These are phyloP conservation scores for Exophiala phaeomuriformis DNA, from an alignment of 2,329 filamentous ascomycete genomes.

Conservation along the genomic window DNA sequence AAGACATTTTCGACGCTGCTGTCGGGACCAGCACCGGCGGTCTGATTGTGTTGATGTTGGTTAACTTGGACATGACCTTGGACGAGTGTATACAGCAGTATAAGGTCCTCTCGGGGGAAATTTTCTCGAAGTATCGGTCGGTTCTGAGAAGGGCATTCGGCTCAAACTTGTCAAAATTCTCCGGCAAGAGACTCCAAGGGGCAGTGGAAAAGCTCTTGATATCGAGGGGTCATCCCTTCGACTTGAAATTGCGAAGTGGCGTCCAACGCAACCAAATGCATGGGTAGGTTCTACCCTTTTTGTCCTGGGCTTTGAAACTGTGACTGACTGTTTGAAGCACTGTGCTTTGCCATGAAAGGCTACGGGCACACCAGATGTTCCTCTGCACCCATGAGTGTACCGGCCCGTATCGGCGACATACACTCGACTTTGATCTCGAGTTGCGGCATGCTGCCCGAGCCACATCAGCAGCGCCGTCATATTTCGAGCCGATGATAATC, in stretches of 20 bases:
- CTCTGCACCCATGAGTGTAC: slow-evolving; percentile 23
- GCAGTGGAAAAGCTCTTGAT: slow-evolving; percentile 15
- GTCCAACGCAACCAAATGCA: slow-evolving; percentile 12
- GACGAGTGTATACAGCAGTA: slow-evolving; percentile 40
- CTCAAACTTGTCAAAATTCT: slow-evolving; percentile 19
- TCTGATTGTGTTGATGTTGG: slow-evolving; percentile 44
- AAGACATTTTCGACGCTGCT: slow-evolving; percentile 39
- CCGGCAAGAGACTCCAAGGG: slow-evolving; percentile 11
- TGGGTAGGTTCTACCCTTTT: background rate
- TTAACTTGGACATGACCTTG: slow-evolving; percentile 41
- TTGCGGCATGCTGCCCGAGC: slow-evolving; percentile 22
- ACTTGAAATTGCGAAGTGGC: slow-evolving; percentile 12
- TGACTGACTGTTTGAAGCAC: slow-evolving; percentile 1
- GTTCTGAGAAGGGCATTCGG: slow-evolving; percentile 14
- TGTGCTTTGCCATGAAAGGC: slow-evolving; percentile 19
- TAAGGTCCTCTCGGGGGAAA: slow-evolving; percentile 30
- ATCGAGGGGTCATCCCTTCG: slow-evolving; percentile 7
- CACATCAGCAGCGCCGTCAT: slow-evolving; percentile 24
- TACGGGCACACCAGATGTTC: slow-evolving; percentile 15
- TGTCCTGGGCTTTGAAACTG: background rate
- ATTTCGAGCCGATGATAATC: slow-evolving; percentile 21
- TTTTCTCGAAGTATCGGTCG: slow-evolving; percentile 18
- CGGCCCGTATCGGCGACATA: slow-evolving; percentile 15
- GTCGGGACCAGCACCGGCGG: slow-evolving; percentile 33
- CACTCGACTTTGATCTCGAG: slow-evolving; percentile 15